These are phyloP conservation scores for Dendrobium catenatum DNA, from an alignment of 106 monocot genomes.

Conservation along the genomic window DNA sequence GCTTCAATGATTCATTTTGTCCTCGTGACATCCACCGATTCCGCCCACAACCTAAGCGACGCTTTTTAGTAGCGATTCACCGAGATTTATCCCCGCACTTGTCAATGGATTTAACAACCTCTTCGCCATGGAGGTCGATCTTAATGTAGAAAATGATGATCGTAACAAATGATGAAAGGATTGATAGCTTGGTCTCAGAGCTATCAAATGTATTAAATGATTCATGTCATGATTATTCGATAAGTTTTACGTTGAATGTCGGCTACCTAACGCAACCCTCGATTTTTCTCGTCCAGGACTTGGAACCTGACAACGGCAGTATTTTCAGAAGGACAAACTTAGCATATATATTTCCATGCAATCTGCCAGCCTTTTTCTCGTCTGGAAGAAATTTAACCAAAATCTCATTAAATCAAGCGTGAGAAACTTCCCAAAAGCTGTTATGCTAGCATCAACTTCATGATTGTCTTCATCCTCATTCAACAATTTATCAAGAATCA, in stretches of 20 bases:
- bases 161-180: conserved; percentile 53
- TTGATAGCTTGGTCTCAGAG: conserved; percentile 79
- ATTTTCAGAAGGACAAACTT: not conserved
- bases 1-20: conserved; percentile 66
- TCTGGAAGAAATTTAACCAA: not conserved
- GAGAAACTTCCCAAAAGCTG: conserved; percentile 7
- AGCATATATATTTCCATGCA: not conserved
- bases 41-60: conserved; percentile 97
- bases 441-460: conserved; percentile 45
- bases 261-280: too few relatives aligned
- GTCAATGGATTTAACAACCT: conserved; percentile 93
- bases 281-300: too few relatives aligned
- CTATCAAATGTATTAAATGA: conserved; percentile 39
- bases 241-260: too few relatives aligned
- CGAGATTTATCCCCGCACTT: conserved; percentile 67
- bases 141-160: conserved; percentile 89
- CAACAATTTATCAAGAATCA: conserved; percentile 76
- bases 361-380: not conserved
- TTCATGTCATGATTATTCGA: too few relatives aligned
- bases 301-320: too few relatives aligned
- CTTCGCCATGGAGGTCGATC: conserved; percentile 95
- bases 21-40: conserved; percentile 92
- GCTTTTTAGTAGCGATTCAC: conserved; percentile 98
- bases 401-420: not conserved
- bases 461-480: conserved; percentile 62